Evolutionary conservation across 345 rosid species (phyloP), one percentile per base, ranked within the genome.

Genomic region (Camelina hispida): DNA sequence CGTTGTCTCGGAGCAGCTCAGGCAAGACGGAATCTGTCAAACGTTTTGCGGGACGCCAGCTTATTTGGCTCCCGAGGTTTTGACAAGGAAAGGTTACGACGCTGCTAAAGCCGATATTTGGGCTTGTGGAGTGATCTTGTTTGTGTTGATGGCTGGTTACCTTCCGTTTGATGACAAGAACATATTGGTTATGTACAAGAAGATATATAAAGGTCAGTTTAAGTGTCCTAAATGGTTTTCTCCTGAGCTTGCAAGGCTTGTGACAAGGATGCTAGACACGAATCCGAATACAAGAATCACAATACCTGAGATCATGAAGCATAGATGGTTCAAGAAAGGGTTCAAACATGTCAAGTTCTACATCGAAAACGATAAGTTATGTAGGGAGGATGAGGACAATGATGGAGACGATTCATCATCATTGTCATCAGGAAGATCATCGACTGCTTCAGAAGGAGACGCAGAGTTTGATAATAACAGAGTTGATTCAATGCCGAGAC

Each of bases 211-310:
- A 42, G 97, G 97, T 0, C 89, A 87, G 54, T 95, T 76, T 30
- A 82, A 87, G 15, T 95, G 96, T 59, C 98, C 98, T 20, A 90
- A 72, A 68, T 94, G 92, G 97, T 90, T 88, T 85, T 86, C 97
- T 8, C 69, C 56, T 30, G 96, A 94, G 69, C 91, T 91, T 2
- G 85, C 75, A 71, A 79, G 89, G 68, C 76, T 94, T 12, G 32
- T 94, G 20, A 78, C 79, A 1, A 83, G 97, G 58, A 89, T 91
- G 43, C 84, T 94, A 1, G 96, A 90, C 57, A 83, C 86, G 10
- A 94, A 91, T 57, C 96, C 97, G 0, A 87, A 79, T 28, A 90
- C 93, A 9, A 63, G 98, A 68, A 87, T 94, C 56, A 89, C 93
- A 2, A 84, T 93, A 30, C 87, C 88, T 0, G 86, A 74, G 64